Percentiles rank a stretch among this genome's conserved stretches.
Conservation (phyloP, 1,284 basidiomycete species). For the Cutaneotrichosporon dermatis region DNA sequence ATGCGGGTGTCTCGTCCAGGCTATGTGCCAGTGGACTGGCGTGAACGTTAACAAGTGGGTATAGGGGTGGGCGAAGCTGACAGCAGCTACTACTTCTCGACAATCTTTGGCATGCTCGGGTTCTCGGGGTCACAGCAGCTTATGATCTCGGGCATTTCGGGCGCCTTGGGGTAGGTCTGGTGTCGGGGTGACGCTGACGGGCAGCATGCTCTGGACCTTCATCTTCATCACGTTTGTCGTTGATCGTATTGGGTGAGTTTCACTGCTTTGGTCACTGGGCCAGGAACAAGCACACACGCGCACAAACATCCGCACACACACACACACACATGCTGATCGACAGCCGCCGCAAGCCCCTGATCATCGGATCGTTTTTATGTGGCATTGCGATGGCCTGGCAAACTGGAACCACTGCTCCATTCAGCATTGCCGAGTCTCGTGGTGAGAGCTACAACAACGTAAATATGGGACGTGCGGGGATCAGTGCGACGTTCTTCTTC, state of each 20-base stretch:
- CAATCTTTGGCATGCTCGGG: constrained; percentile 56
- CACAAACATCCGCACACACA: too few relatives aligned
- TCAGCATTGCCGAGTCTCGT: constrained; percentile 2
- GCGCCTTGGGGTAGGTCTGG: constrained; percentile 52
- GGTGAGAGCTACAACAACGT: constrained; percentile 14
- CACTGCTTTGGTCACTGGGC: too few relatives aligned
- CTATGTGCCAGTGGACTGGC: constrained; percentile 63
- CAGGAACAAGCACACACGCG: too few relatives aligned
- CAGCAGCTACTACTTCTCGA: constrained; percentile 36
- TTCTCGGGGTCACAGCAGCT: constrained; percentile 34
- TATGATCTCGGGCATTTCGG: constrained; percentile 62
- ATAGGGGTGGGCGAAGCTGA: too few relatives aligned
- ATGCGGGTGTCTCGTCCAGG: constrained; percentile 49
- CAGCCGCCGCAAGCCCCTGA: constrained; percentile 57
- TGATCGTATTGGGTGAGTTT: constrained; percentile 53
- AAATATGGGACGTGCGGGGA: too few relatives aligned
- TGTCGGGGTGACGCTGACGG: too few relatives aligned
- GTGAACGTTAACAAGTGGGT: constrained; percentile 53
- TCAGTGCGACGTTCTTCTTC: too few relatives aligned
- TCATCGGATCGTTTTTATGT: constrained; percentile 54
- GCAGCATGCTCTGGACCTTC: constrained; percentile 54
- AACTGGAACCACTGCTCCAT: constrained; percentile 51
- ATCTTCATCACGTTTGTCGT: constrained; percentile 54
- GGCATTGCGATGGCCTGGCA: constrained; percentile 57
- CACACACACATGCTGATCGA: neutral